Base-by-base conservation (phyloP, 2,329 filamentous ascomycete species). In the Exutisphaerella laricina region DNA sequence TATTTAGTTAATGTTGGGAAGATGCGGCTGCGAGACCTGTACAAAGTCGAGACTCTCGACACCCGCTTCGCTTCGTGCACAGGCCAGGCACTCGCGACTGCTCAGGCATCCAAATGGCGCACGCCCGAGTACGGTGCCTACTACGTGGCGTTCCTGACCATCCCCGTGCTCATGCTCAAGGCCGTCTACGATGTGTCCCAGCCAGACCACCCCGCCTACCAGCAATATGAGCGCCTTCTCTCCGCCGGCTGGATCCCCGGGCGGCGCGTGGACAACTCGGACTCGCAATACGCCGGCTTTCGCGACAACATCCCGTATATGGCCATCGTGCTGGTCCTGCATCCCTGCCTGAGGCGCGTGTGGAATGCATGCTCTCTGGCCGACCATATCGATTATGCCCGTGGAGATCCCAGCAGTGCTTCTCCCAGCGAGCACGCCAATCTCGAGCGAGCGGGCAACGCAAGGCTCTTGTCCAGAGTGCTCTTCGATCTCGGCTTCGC, bases 241-340 rank as follows among this genome's bases (percentile, higher is more conserved):
- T 81, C 80, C 2, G 74, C 80, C 6, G 94, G 92, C 55, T 98
- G 92, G 92, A 85, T 98, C 44, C 85, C 84, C 5, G 90, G 90
- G 18, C 84, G 90, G 46, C 87, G 87, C 74, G 87, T 97, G 50
- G 92, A 98, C 68, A 81, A 88, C 50, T 92, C 88, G 28, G 92
- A 98, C 67, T 66, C 77, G 22, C 92, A 98, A 66, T 98, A 97
- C 66, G 72, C 75, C 45, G 81, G 79, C 26, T 96, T 98, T 61
- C 82, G 94, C 53, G 71, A 77, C 49, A 97, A 97, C 59, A 74
- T 97, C 26, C 89, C 88, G 2, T 87, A 85, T 62, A 80, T 97
- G 65, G 72, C 78, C 6, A 54, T 81, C 7, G 77, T 97, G 4
- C 69, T 97, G 10, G 54, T 85, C 18, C 65, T 88, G 31, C 92